Evolutionary conservation across 345 rosid genomes (phyloP).

Genomic region (Populus euphratica): DNA sequence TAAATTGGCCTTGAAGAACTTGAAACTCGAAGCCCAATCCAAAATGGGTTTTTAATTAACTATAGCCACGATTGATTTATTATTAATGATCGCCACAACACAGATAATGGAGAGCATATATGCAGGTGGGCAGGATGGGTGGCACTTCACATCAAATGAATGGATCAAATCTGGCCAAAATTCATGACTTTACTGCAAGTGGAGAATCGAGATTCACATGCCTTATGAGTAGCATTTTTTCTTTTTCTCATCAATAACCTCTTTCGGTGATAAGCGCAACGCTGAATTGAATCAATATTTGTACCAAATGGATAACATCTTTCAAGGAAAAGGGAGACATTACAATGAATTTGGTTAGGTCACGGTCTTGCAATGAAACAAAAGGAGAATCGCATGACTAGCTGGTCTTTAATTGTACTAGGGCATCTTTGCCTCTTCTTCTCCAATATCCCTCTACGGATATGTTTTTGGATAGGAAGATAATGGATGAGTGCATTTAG

Average conservation of each 20-base stretch:
- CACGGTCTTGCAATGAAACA: constrained; percentile 20
- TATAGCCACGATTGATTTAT: too few species aligned
- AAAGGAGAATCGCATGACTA: constrained; percentile 22
- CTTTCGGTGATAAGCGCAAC: constrained; percentile 24
- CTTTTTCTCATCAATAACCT: neutral
- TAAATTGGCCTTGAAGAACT: too few species aligned
- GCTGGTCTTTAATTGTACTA: neutral
- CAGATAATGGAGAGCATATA: too few species aligned
- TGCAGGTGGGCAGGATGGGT: neutral
- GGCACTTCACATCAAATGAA: neutral
- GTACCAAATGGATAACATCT: constrained; percentile 2
- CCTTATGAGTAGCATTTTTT: neutral
- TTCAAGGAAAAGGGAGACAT: neutral
- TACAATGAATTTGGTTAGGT: constrained; percentile 16
- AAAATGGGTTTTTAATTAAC: too few species aligned
- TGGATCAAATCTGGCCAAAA: neutral
- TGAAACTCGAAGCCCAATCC: too few species aligned
- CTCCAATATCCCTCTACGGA: neutral
- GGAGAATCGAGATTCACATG: constrained; percentile 19
- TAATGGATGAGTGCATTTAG: constrained; percentile 4
- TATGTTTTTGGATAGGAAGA: constrained; percentile 9
- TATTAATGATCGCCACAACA: too few species aligned
- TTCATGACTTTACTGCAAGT: neutral
- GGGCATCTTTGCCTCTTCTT: neutral
- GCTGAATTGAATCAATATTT: constrained; percentile 2